Percentiles rank a stretch among this genome's conserved stretches.
These are phyloP conservation scores for Beauveria sp. DNA, from an alignment of 2,329 filamentous ascomycete genomes.

Conservation along the genomic window DNA sequence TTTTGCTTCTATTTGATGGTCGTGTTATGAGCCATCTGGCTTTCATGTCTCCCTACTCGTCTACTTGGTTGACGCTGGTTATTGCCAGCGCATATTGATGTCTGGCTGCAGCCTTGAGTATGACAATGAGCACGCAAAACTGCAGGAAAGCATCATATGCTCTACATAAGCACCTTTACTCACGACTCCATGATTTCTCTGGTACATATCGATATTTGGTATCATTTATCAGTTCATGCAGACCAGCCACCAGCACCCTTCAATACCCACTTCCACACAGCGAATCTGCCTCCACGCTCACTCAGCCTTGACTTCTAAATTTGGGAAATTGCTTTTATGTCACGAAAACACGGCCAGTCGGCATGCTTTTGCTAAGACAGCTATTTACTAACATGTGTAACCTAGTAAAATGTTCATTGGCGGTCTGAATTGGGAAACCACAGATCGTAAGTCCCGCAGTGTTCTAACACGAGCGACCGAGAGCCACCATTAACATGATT, in stretches of 20 bases:
- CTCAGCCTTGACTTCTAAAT: not conserved
- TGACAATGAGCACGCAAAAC: not conserved
- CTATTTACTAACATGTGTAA: not conserved
- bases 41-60: conserved; percentile 31
- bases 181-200: not conserved
- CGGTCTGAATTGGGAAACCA: conserved; percentile 97
- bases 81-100: not conserved
- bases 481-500: not conserved
- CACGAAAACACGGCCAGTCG: not conserved
- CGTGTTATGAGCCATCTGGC: conserved; percentile 22
- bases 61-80: conserved; percentile 1
- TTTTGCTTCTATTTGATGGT: conserved; percentile 10
- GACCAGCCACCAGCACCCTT: not conserved
- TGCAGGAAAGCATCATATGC: not conserved
- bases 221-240: not conserved
- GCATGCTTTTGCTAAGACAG: not conserved
- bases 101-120: not conserved
- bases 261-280: not conserved
- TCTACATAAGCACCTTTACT: not conserved
- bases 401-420: conserved; percentile 98
- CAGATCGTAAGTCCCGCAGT: conserved; percentile 68
- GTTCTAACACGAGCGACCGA: not conserved
- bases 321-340: not conserved
- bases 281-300: not conserved
- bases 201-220: not conserved